These are phyloP conservation scores for Poronia punctata DNA, from an alignment of 495 filamentous ascomycete species.

Conservation along the genomic window DNA sequence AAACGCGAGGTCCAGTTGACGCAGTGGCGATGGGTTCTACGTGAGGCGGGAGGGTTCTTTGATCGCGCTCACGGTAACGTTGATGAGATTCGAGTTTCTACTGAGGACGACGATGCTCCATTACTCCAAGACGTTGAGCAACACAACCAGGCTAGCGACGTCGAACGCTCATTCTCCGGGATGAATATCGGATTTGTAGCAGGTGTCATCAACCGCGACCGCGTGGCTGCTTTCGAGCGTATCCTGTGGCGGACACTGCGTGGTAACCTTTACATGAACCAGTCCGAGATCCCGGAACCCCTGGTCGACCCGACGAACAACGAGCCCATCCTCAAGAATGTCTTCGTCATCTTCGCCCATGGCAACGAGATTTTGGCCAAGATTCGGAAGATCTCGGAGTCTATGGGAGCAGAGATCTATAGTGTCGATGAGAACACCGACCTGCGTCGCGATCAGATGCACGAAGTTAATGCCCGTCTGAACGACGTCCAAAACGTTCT, in stretches of 20 bases:
- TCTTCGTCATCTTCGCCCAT: conserved; percentile 98
- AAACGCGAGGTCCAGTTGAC: conserved; percentile 93
- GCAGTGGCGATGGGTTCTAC: conserved; percentile 95
- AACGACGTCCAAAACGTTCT: conserved; percentile 85
- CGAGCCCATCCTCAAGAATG: conserved; percentile 89
- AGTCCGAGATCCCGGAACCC: conserved; percentile 93
- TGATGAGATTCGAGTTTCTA: conserved; percentile 88
- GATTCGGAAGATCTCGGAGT: conserved; percentile 98
- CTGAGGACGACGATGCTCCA: conserved; percentile 76
- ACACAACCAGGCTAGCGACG: conserved; percentile 64
- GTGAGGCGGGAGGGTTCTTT: conserved; percentile 94
- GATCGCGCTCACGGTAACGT: conserved; percentile 92
- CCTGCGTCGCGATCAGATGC: conserved; percentile 85
- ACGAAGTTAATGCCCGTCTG: conserved; percentile 90
- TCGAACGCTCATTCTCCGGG: conserved; percentile 80
- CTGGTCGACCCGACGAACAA: conserved; percentile 88
- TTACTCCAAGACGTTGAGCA: conserved; percentile 84
- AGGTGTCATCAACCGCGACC: conserved; percentile 88
- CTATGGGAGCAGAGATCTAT: conserved; percentile 89
- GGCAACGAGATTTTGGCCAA: conserved; percentile 97
- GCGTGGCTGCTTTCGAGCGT: conserved; percentile 90
- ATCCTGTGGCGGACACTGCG: conserved; percentile 95
- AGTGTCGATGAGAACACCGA: conserved; percentile 96
- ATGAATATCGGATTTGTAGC: conserved; percentile 99
- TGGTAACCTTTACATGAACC: conserved; percentile 99